Conservation (phyloP, 257 asterid species). For the Przewalskia tangutica region DNA sequence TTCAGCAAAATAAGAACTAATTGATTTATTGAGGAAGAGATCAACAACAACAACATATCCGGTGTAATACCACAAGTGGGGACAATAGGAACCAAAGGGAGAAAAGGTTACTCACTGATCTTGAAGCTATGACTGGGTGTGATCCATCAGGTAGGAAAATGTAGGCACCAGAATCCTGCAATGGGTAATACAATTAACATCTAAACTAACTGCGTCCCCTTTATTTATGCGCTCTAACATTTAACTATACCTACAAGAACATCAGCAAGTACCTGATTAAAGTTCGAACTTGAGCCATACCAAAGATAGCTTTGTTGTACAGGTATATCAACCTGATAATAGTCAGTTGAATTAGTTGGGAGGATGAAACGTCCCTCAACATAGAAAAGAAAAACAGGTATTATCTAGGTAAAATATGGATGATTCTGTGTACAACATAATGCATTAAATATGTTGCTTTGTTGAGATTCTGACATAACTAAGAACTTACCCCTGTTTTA, state of each 20-base stretch:
- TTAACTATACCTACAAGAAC: background rate
- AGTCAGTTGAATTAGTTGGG: background rate
- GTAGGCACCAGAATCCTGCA: conserved; percentile 80
- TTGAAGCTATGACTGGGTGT: conserved; percentile 44
- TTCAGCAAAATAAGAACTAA: background rate
- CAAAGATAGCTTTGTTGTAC: conserved; percentile 79
- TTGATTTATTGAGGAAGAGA: background rate
- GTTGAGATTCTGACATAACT: background rate
- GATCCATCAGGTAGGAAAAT: conserved; percentile 68
- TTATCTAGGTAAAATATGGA: background rate
- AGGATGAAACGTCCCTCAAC: background rate
- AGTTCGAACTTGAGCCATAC: conserved; percentile 44
- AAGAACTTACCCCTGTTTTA: conserved; percentile 50
- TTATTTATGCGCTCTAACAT: background rate
- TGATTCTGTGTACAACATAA: background rate
- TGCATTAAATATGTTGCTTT: background rate
- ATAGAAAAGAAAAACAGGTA: background rate
- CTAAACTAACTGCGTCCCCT: background rate
- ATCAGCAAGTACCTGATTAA: conserved; percentile 34
- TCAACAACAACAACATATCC: too few relatives aligned
- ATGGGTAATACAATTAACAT: conserved; percentile 7
- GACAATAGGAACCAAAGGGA: background rate
- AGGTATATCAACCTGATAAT: conserved; percentile 58
- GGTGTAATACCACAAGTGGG: too few relatives aligned
- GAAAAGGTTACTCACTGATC: conserved; percentile 41